These are phyloP conservation scores for Lentinula sp. DNA, from an alignment of 768 basidiomycete genomes.

Conservation along the genomic window DNA sequence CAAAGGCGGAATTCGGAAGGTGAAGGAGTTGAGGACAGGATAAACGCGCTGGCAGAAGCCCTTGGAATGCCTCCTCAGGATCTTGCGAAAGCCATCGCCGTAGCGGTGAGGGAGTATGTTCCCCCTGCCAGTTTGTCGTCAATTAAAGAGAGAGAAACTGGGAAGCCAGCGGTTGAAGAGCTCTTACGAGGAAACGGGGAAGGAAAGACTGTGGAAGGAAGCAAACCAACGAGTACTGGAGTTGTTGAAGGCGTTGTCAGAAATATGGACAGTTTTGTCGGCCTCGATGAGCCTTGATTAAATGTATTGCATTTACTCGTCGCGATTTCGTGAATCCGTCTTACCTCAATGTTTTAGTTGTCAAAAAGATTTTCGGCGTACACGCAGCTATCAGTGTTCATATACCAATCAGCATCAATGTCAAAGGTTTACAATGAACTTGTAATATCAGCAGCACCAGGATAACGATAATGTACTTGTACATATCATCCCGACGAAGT, in stretches of 20 bases:
- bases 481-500: too few species aligned
- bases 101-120: constrained; percentile 50
- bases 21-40: constrained; percentile 43
- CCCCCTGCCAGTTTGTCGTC: constrained; percentile 57
- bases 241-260: constrained; percentile 23
- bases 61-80: constrained; percentile 57
- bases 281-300: constrained; percentile 40
- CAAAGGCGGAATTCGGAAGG: constrained; percentile 2
- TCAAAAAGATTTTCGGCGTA: not conserved
- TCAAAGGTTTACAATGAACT: too few species aligned
- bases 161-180: constrained; percentile 30
- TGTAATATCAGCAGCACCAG: too few species aligned
- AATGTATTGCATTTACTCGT: not conserved
- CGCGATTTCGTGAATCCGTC: not conserved
- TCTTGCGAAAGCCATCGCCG: constrained; percentile 59
- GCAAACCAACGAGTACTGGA: constrained; percentile 10
- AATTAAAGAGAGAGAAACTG: constrained; percentile 42
- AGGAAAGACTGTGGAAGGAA: constrained; percentile 13
- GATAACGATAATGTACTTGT: too few species aligned
- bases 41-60: constrained; percentile 54
- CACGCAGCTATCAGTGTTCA: too few species aligned
- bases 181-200: constrained; percentile 21
- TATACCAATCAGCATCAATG: too few species aligned
- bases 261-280: constrained; percentile 35
- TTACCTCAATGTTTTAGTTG: not conserved